Percentiles rank a stretch among this genome's conserved stretches.
Conservation (phyloP, 2,329 filamentous ascomycete genomes). For the Keithomyces neogunnii region DNA sequence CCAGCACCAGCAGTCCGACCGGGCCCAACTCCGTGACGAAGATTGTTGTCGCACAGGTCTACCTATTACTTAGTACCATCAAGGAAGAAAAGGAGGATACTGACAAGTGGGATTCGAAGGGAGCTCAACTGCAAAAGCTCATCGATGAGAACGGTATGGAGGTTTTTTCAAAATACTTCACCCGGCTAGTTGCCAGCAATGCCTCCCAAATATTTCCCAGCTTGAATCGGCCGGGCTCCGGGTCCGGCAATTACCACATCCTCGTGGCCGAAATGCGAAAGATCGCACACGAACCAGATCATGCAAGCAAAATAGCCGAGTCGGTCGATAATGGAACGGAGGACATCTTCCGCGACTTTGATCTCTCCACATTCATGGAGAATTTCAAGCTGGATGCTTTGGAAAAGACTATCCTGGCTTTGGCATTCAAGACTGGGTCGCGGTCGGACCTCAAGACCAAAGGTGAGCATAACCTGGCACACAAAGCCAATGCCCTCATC, state of each 20-base stretch:
- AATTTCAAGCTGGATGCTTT: constrained; percentile 91
- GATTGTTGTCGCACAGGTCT: constrained; percentile 92
- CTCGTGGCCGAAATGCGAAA: constrained; percentile 80
- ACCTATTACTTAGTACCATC: constrained; percentile 85
- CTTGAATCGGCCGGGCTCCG: constrained; percentile 62
- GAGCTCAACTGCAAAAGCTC: constrained; percentile 88
- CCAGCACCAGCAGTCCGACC: constrained; percentile 54
- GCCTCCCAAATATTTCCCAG: constrained; percentile 84
- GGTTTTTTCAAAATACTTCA: constrained; percentile 92
- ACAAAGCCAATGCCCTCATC: neutral
- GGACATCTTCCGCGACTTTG: constrained; percentile 92
- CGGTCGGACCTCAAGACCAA: constrained; percentile 80
- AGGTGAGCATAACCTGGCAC: constrained; percentile 46
- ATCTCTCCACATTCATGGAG: constrained; percentile 89
- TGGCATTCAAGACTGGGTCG: constrained; percentile 79
- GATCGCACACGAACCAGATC: constrained; percentile 68
- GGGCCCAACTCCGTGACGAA: constrained; percentile 67
- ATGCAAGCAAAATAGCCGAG: constrained; percentile 86
- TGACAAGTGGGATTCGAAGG: constrained; percentile 86
- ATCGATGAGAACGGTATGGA: constrained; percentile 99
- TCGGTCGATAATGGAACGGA: constrained; percentile 85
- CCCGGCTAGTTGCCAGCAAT: constrained; percentile 85
- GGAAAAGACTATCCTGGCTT: constrained; percentile 76
- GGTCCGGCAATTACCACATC: constrained; percentile 75
- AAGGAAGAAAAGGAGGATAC: constrained; percentile 80